A percentile compares a stretch with the other conserved stretches of the same genome.
Conservation (phyloP, 768 basidiomycete species). For the Russula olivacea region DNA sequence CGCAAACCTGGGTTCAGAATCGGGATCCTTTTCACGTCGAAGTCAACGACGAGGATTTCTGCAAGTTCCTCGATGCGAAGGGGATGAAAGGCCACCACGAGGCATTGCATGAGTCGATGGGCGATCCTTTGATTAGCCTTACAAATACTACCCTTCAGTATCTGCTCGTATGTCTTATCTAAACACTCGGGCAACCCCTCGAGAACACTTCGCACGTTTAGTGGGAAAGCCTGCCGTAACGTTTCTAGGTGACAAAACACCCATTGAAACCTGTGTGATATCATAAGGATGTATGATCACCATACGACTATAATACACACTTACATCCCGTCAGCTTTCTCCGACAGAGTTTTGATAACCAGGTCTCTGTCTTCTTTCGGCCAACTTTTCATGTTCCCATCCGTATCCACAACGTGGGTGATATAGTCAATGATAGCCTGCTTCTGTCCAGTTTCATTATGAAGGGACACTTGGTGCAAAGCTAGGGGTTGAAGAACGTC, state of each 20-base stretch:
- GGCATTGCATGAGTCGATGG: conserved; percentile 1
- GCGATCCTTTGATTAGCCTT: background rate
- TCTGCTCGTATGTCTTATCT: background rate
- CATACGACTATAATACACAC: background rate
- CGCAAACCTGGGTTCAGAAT: background rate
- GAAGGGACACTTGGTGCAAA: background rate
- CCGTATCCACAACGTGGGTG: background rate
- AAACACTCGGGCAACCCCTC: background rate
- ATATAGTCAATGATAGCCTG: background rate
- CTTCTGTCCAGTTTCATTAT: background rate
- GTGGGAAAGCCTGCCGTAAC: background rate
- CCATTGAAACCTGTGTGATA: background rate
- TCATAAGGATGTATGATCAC: background rate
- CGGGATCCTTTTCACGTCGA: background rate
- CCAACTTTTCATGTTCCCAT: no score
- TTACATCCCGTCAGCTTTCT: no score
- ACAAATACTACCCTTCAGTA: background rate
- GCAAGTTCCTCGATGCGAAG: conserved; percentile 4
- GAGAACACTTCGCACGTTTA: background rate
- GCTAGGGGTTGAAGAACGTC: background rate
- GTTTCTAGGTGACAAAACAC: background rate
- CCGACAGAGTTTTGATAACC: no score
- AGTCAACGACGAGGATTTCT: background rate
- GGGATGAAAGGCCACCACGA: background rate
- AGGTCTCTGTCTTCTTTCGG: no score